Evolutionary conservation across 2,329 filamentous ascomycete genomes (phyloP).

Genomic region (Exophiala phaeomuriformis): DNA sequence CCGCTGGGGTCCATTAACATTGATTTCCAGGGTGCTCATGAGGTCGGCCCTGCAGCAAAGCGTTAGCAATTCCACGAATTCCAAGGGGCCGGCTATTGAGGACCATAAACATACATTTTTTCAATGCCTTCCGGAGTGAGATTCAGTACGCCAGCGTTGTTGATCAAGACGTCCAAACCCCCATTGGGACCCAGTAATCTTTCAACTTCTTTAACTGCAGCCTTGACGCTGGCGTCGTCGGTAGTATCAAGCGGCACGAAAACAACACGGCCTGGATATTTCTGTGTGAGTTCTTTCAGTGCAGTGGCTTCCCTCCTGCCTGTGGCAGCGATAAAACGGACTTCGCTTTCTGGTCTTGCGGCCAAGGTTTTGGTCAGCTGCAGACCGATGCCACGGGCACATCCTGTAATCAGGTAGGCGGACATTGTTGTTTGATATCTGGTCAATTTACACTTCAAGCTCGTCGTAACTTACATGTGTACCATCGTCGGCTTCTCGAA

Average conservation of each 20-base stretch:
- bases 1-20: conserved; percentile 38
- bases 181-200: conserved; percentile 29
- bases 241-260: conserved; percentile 36
- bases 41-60: background rate
- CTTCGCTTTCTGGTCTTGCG: conserved; percentile 30
- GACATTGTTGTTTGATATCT: conserved; percentile 52
- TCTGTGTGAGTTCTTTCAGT: conserved; percentile 31
- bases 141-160: conserved; percentile 37
- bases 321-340: conserved; percentile 38
- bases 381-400: conserved; percentile 35
- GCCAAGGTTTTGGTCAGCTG: conserved; percentile 30
- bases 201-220: conserved; percentile 33
- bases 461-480: no score
- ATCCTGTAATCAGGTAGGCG: conserved; percentile 35
- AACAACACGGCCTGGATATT: conserved; percentile 31
- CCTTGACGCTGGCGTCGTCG: conserved; percentile 30
- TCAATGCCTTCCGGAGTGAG: background rate
- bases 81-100: background rate
- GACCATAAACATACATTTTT: conserved; percentile 11
- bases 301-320: conserved; percentile 31
- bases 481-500: no score
- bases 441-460: no score
- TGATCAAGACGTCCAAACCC: conserved; percentile 43
- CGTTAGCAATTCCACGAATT: background rate
- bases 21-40: conserved; percentile 34